Evolutionary conservation across 2,329 filamentous ascomycete species (phyloP).

Genomic region (Microdochium trichocladiopsis): DNA sequence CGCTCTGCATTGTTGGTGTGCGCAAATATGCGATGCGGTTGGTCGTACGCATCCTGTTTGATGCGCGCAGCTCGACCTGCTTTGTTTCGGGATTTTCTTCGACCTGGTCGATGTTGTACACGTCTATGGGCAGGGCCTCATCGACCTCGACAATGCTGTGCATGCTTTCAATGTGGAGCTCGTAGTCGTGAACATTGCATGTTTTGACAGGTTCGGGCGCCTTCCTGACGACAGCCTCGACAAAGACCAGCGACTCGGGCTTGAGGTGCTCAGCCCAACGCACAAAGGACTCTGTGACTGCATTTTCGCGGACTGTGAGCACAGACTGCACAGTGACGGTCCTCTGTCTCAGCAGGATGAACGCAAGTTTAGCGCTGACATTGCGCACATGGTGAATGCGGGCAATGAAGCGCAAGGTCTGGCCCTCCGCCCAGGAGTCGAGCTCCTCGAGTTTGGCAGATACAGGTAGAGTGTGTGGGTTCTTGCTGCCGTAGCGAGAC

Average conservation of each 20-base stretch:
- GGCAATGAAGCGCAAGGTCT: slow-evolving; percentile 60
- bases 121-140: slow-evolving; percentile 39
- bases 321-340: slow-evolving; percentile 80
- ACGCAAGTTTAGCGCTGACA: slow-evolving; percentile 76
- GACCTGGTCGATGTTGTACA: slow-evolving; percentile 36
- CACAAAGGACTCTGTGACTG: slow-evolving; percentile 67
- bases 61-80: slow-evolving; percentile 53
- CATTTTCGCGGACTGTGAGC: slow-evolving; percentile 46
- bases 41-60: slow-evolving; percentile 59
- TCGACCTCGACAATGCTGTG: slow-evolving; percentile 43
- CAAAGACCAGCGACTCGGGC: slow-evolving; percentile 69
- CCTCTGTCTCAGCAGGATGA: slow-evolving; percentile 81
- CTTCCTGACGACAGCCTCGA: slow-evolving; percentile 65
- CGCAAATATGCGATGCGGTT: slow-evolving; percentile 80
- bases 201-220: slow-evolving; percentile 70
- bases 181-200: slow-evolving; percentile 67
- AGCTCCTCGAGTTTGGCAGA: slow-evolving; percentile 19
- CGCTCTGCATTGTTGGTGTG: slow-evolving; percentile 77
- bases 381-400: slow-evolving; percentile 73
- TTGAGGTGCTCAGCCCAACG: slow-evolving; percentile 82
- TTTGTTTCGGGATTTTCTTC: slow-evolving; percentile 25
- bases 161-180: slow-evolving; percentile 59
- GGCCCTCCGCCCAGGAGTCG: slow-evolving; percentile 42
- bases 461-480: slow-evolving; percentile 33
- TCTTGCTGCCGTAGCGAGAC: slow-evolving; percentile 16